phyloP scores from a whole-genome alignment of 2,329 filamentous ascomycete genomes.

The Botrytis pseudocinerea region DNA sequence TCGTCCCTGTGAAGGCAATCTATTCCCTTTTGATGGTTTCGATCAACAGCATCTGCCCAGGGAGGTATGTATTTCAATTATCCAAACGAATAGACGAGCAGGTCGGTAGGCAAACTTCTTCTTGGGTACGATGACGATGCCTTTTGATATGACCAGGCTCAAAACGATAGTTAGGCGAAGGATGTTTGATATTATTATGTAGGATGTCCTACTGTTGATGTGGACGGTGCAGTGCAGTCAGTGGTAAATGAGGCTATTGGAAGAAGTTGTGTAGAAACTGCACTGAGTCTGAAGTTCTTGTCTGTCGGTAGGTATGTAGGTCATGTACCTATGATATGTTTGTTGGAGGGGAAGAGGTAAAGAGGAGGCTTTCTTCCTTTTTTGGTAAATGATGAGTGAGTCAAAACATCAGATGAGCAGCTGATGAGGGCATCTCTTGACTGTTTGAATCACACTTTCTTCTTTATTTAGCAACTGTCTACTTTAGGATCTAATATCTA shows the following conservation, averaged over 20 bases:
- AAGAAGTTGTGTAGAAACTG: conserved; percentile 4
- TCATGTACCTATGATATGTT: no score
- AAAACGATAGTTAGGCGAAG: neutral
- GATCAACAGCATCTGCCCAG: neutral
- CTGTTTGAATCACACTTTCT: conserved; percentile 3
- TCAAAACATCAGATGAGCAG: conserved; percentile 6
- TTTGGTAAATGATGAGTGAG: neutral
- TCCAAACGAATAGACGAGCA: conserved; percentile 22
- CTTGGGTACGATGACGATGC: neutral
- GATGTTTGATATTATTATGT: neutral
- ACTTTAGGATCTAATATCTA: neutral
- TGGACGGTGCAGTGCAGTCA: neutral
- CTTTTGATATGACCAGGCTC: neutral
- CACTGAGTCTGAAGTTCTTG: neutral
- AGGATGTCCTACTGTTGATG: neutral
- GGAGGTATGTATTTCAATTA: conserved; percentile 15
- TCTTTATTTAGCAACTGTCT: neutral
- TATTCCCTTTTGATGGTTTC: neutral
- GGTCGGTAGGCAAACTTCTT: neutral
- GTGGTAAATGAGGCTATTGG: neutral
- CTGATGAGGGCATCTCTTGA: conserved; percentile 1
- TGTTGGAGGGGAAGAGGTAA: neutral
- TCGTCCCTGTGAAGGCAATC: neutral
- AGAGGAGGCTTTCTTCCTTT: neutral
- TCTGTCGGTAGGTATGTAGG: neutral